These are phyloP conservation scores for Mycosphaerella arachidis DNA, from an alignment of 2,329 filamentous ascomycete genomes.

Conservation along the genomic window DNA sequence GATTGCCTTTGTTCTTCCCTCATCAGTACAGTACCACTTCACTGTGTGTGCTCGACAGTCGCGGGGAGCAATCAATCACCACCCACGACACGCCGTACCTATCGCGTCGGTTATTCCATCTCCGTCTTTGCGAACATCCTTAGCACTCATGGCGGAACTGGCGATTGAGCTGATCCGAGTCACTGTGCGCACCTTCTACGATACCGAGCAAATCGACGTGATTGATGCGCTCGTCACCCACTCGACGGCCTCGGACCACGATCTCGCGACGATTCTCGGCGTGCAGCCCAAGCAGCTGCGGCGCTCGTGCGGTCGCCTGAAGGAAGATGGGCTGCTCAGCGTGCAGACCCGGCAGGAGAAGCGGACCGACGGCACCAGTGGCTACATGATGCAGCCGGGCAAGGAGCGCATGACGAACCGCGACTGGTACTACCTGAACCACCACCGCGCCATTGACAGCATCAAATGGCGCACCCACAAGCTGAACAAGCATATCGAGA, in stretches of 20 bases:
- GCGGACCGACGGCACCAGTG: conserved; percentile 28
- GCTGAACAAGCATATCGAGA: conserved; percentile 83
- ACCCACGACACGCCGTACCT: not conserved
- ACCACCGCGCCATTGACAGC: conserved; percentile 87
- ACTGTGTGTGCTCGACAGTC: conserved; percentile 23
- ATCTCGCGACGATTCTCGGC: conserved; percentile 78
- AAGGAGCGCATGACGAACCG: conserved; percentile 45
- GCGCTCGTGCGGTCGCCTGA: conserved; percentile 78
- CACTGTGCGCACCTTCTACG: conserved; percentile 80
- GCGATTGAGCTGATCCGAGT: conserved; percentile 79
- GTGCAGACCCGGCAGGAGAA: conserved; percentile 56
- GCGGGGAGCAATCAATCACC: not conserved
- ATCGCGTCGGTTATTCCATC: not conserved
- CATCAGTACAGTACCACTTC: conserved; percentile 31
- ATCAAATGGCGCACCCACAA: conserved; percentile 92
- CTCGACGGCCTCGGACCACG: conserved; percentile 73
- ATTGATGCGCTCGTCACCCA: conserved; percentile 75
- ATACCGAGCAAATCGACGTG: conserved; percentile 76
- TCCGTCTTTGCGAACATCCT: not conserved
- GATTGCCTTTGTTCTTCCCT: conserved; percentile 7
- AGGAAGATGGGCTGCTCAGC: conserved; percentile 78
- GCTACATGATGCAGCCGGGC: conserved; percentile 22
- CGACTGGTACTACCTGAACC: conserved; percentile 97
- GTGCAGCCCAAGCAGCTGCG: conserved; percentile 90
- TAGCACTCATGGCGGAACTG: conserved; percentile 49